A percentile compares a stretch with the other conserved stretches of the same genome.
phyloP scores from a whole-genome alignment of 371 early-diverging fungal species.

The Massospora cicadina region DNA sequence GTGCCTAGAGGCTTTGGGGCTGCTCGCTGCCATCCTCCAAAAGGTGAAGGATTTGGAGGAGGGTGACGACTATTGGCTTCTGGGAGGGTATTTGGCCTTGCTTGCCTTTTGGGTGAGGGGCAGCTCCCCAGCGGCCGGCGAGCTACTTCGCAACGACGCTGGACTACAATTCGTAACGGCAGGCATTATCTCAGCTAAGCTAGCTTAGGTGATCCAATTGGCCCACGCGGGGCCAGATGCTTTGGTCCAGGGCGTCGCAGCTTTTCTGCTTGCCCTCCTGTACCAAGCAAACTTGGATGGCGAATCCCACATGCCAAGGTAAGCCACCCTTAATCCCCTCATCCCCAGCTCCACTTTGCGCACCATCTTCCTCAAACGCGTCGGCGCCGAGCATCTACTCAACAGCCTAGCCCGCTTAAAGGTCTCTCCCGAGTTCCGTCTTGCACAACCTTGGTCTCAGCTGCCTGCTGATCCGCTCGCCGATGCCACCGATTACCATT shows the following conservation, averaged over 20 bases:
- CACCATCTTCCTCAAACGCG: neutral
- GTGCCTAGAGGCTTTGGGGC: conserved; percentile 30
- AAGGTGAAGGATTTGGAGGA: neutral
- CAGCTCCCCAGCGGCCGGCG: conserved; percentile 51
- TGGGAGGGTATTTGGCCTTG: conserved; percentile 37
- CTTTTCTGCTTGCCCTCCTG: conserved; percentile 66
- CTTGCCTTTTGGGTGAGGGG: conserved; percentile 67
- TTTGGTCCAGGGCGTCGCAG: conserved; percentile 74
- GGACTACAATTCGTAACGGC: conserved; percentile 69
- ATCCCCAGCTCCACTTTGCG: neutral
- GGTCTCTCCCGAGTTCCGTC: neutral
- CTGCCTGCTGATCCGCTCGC: neutral
- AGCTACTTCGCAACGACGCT: conserved; percentile 71
- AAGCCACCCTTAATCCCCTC: neutral
- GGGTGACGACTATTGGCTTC: neutral
- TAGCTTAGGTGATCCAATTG: conserved; percentile 7
- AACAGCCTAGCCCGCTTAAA: neutral
- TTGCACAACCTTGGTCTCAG: conserved; percentile 7
- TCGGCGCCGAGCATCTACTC: conserved; percentile 1
- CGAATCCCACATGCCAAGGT: conserved; percentile 43
- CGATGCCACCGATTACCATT: neutral
- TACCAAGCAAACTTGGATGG: conserved; percentile 73
- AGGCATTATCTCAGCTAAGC: neutral
- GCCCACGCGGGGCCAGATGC: conserved; percentile 47
- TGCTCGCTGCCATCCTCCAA: neutral